Evolutionary conservation across 2,329 filamentous ascomycete species (phyloP).

Genomic region (Bertia moriformis): DNA sequence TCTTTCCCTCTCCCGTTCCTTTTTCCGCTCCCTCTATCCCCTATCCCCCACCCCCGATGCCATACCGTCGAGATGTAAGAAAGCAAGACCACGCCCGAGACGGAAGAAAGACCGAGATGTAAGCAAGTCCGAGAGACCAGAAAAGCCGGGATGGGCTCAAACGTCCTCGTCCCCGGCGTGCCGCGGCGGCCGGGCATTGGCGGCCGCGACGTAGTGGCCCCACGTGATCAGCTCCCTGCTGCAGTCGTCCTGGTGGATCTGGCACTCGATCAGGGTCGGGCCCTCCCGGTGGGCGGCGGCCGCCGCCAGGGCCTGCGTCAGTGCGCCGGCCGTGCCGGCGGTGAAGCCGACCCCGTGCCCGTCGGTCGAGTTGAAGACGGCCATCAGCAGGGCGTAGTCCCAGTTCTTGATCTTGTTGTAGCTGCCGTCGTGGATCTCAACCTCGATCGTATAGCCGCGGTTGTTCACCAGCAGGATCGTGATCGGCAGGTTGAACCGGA

Average conservation of each 20-base stretch:
- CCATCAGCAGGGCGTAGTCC: constrained; percentile 11
- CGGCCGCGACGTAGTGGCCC: constrained; percentile 11
- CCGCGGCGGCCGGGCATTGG: constrained; percentile 10
- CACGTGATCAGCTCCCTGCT: constrained; percentile 12
- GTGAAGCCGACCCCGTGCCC: constrained; percentile 9
- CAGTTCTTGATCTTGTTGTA: constrained; percentile 17
- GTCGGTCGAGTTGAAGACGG: constrained; percentile 10
- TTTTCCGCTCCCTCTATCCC: neutral
- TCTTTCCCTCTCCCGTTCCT: neutral
- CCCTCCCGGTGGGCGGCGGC: constrained; percentile 8
- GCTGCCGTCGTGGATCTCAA: constrained; percentile 18
- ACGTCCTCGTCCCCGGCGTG: neutral
- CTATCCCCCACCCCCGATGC: neutral
- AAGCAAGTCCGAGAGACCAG: too few species aligned
- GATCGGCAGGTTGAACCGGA: constrained; percentile 13
- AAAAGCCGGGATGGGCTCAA: too few species aligned
- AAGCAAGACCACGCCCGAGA: neutral
- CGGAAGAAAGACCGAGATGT: neutral
- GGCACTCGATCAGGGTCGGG: constrained; percentile 11
- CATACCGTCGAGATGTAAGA: neutral
- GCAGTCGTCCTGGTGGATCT: constrained; percentile 12
- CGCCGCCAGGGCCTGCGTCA: constrained; percentile 7
- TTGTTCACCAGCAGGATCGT: constrained; percentile 19
- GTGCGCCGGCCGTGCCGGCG: constrained; percentile 10
- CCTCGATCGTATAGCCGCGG: constrained; percentile 21